Percentiles rank a stretch among this genome's conserved stretches.
Conservation (phyloP, 2,329 filamentous ascomycete species). For the Scytalidium sp. region DNA sequence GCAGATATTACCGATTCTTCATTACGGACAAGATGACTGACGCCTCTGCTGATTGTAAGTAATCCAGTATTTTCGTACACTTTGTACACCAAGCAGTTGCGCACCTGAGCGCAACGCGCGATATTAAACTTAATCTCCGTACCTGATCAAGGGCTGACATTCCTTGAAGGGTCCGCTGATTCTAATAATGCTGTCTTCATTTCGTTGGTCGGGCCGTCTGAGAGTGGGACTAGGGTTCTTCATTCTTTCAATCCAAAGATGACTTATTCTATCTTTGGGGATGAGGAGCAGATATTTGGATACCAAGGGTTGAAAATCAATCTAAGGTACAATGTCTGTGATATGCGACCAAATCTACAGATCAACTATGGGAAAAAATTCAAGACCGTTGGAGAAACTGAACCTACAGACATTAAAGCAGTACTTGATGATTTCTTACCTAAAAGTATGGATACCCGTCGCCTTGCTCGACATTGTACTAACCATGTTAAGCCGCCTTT, state of each 20-base stretch:
- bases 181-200: slow-evolving; percentile 56
- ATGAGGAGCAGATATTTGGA: slow-evolving; percentile 89
- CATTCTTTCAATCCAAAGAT: slow-evolving; percentile 78
- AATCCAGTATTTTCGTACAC: not conserved
- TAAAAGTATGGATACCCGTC: slow-evolving; percentile 45
- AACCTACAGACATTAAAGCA: slow-evolving; percentile 66
- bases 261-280: slow-evolving; percentile 89
- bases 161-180: slow-evolving; percentile 24
- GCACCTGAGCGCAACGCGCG: not conserved
- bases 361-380: slow-evolving; percentile 72
- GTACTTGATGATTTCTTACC: slow-evolving; percentile 59
- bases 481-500: slow-evolving; percentile 57
- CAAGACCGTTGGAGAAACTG: slow-evolving; percentile 62
- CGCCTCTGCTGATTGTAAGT: slow-evolving; percentile 19
- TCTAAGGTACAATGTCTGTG: slow-evolving; percentile 63
- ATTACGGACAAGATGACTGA: slow-evolving; percentile 16
- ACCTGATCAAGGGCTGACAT: not conserved
- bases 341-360: slow-evolving; percentile 75
- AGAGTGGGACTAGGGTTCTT: slow-evolving; percentile 51
- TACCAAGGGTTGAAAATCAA: slow-evolving; percentile 79
- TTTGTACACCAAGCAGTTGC: not conserved
- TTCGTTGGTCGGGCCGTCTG: slow-evolving; percentile 51
- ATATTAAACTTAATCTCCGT: not conserved
- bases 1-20: not conserved
- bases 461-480: slow-evolving; percentile 1